Evolutionary conservation across 345 rosid species (phyloP).

Genomic region (Cardiospermum halicacabum): DNA sequence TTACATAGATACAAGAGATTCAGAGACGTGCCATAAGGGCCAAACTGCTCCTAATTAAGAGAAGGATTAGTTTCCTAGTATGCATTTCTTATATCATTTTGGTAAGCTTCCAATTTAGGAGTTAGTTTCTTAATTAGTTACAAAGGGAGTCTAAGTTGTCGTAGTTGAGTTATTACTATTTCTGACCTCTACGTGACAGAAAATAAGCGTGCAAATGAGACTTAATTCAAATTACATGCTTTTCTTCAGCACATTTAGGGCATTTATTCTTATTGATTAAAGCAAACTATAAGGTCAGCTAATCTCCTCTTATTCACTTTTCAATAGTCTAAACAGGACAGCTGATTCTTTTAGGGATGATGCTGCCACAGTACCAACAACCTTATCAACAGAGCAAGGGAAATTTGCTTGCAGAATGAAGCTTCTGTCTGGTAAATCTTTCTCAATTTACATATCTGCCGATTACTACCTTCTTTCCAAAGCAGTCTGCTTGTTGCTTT

Average conservation of each 20-base stretch:
- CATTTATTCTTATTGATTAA: not conserved
- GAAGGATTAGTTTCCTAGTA: too few relatives aligned
- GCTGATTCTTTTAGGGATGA: conserved; percentile 16
- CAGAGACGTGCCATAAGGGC: too few relatives aligned
- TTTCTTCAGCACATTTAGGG: not conserved
- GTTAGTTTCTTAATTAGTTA: too few relatives aligned
- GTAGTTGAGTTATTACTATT: too few relatives aligned
- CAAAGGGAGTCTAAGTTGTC: too few relatives aligned
- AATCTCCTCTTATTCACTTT: conserved; percentile 18
- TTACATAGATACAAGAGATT: too few relatives aligned
- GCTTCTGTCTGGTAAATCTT: conserved; percentile 35
- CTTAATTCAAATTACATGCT: too few relatives aligned
- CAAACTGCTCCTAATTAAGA: too few relatives aligned
- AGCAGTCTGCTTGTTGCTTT: conserved; percentile 1
- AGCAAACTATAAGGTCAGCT: conserved; percentile 12
- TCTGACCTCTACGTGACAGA: too few relatives aligned
- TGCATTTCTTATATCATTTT: too few relatives aligned
- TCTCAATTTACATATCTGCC: conserved; percentile 5
- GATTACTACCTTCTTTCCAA: not conserved
- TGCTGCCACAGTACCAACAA: conserved; percentile 21
- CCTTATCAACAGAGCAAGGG: conserved; percentile 21
- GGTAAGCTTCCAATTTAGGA: too few relatives aligned
- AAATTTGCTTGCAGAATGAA: conserved; percentile 23
- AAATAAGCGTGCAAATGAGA: too few relatives aligned
- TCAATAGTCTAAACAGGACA: conserved; percentile 25